Evolutionary conservation across 2,329 filamentous ascomycete genomes (phyloP).

Genomic region (Fusarium keratoplasticum): DNA sequence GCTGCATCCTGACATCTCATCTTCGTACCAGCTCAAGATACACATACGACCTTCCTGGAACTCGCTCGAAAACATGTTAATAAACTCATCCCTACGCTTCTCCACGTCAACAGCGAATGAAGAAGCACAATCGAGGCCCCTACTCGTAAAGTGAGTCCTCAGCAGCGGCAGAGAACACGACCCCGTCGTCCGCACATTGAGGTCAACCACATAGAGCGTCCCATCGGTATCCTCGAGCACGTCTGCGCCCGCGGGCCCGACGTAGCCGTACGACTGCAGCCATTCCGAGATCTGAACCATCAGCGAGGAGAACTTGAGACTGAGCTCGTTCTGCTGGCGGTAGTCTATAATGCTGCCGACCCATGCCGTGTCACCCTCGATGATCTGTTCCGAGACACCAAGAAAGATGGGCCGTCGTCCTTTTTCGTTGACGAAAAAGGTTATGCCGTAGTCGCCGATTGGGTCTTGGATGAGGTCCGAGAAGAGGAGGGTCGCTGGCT

Average conservation of each 20-base stretch:
- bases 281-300: constrained; percentile 40
- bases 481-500: constrained; percentile 47
- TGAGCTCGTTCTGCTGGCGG: constrained; percentile 43
- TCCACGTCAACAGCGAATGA: constrained; percentile 45
- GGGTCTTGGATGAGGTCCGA: constrained; percentile 48
- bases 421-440: constrained; percentile 48
- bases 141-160: constrained; percentile 43
- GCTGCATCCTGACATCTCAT: constrained; percentile 39
- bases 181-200: constrained; percentile 50
- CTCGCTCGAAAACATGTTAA: constrained; percentile 39
- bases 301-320: constrained; percentile 41
- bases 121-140: constrained; percentile 43
- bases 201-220: constrained; percentile 47
- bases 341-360: constrained; percentile 51
- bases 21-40: constrained; percentile 50
- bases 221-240: constrained; percentile 44
- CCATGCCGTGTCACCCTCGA: constrained; percentile 48
- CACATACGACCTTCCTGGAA: constrained; percentile 46
- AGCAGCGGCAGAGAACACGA: constrained; percentile 47
- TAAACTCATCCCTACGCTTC: constrained; percentile 40
- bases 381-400: constrained; percentile 50
- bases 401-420: constrained; percentile 44
- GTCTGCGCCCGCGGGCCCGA: constrained; percentile 50
- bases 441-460: constrained; percentile 49
- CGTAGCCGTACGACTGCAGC: constrained; percentile 46